Percentiles rank a stretch among this genome's conserved stretches.
phyloP scores from a whole-genome alignment of 768 basidiomycete genomes.

The Suillus occidentalis region DNA sequence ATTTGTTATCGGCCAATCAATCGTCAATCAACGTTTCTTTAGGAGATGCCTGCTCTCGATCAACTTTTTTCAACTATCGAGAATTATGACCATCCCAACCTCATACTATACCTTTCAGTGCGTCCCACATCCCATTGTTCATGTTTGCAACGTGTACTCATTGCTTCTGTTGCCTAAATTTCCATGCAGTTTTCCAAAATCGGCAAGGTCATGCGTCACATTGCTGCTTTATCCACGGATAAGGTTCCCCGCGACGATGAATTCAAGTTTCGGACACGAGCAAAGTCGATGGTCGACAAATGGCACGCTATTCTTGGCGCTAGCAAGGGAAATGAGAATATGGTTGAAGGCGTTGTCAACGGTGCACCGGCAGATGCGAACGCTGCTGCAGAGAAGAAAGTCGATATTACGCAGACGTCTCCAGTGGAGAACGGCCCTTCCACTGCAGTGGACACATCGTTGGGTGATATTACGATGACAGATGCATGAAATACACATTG shows the following conservation, averaged over 20 bases:
- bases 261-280: constrained; percentile 52
- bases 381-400: constrained; percentile 23
- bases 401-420: constrained; percentile 13
- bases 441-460: constrained; percentile 28
- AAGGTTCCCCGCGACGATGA: constrained; percentile 52
- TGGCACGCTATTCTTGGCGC: constrained; percentile 42
- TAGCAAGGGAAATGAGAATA: constrained; percentile 33
- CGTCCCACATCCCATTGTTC: constrained; percentile 23
- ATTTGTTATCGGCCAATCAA: constrained; percentile 7
- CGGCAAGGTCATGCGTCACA: constrained; percentile 63
- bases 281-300: constrained; percentile 46
- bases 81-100: constrained; percentile 68
- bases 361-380: constrained; percentile 24
- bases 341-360: constrained; percentile 26
- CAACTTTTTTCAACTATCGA: constrained; percentile 76
- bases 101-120: constrained; percentile 68
- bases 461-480: constrained; percentile 43
- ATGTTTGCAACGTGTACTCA: constrained; percentile 13
- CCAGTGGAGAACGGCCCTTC: constrained; percentile 31
- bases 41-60: constrained; percentile 81
- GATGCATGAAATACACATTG: constrained; percentile 30
- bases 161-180: constrained; percentile 7
- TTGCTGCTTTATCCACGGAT: constrained; percentile 42
- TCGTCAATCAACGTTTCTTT: constrained; percentile 12
- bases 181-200: constrained; percentile 45